Conservation (phyloP, 225 moss, liverwort and hornwort species). For the Sphagnum tenellum region DNA sequence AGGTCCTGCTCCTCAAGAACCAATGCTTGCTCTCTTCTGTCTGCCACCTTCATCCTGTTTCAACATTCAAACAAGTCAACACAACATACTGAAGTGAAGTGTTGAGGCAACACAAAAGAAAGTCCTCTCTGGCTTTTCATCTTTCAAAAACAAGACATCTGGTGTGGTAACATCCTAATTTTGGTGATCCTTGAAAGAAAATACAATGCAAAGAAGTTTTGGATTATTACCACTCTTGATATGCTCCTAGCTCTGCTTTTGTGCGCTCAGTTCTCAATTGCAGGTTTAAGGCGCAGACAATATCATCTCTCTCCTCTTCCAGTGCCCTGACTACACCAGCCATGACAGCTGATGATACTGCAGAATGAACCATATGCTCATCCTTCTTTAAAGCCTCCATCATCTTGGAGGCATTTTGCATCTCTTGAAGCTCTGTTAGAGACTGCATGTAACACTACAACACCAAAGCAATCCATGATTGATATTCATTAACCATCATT, state of each 20-base stretch:
- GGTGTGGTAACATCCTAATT: neutral
- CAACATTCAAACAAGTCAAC: constrained; percentile 53
- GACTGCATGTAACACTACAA: constrained; percentile 8
- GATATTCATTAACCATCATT: too few relatives aligned
- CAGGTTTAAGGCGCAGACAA: constrained; percentile 48
- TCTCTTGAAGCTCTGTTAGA: constrained; percentile 25
- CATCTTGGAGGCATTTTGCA: constrained; percentile 35
- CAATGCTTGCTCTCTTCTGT: constrained; percentile 68
- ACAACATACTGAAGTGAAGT: constrained; percentile 17
- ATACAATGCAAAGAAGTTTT: too few relatives aligned
- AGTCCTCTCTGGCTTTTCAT: too few relatives aligned
- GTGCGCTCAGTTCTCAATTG: constrained; percentile 56
- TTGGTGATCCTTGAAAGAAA: too few relatives aligned
- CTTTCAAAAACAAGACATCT: too few relatives aligned
- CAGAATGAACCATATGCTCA: constrained; percentile 41
- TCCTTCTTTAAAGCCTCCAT: constrained; percentile 31
- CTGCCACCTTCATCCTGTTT: constrained; percentile 68
- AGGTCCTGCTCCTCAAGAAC: constrained; percentile 54
- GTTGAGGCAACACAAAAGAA: constrained; percentile 16
- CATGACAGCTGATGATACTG: constrained; percentile 66
- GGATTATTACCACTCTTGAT: constrained; percentile 53
- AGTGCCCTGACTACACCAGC: constrained; percentile 56
- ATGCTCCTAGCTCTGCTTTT: constrained; percentile 58
- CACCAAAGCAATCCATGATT: too few relatives aligned
- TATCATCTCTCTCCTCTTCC: constrained; percentile 66